Conservation (phyloP, 1,284 basidiomycete species). For the Athelia sp. region DNA sequence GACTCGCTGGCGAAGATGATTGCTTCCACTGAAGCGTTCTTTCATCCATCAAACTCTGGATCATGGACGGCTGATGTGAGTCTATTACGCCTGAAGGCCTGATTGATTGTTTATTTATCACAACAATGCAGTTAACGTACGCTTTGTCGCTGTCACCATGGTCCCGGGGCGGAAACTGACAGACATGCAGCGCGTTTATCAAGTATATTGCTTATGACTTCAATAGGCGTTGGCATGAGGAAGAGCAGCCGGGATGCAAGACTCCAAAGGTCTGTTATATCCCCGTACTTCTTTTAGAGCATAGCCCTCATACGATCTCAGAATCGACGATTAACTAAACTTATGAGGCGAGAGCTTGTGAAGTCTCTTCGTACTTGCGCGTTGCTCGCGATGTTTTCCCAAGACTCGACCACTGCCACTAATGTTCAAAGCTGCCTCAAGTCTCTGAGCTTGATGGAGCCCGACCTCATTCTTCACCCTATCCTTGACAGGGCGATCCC, state of each 20-base stretch:
- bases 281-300: not conserved
- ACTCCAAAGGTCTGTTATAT: conserved; percentile 56
- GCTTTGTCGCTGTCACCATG: not conserved
- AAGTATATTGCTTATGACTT: conserved; percentile 87
- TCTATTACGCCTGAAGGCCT: conserved; percentile 14
- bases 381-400: conserved; percentile 88
- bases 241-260: conserved; percentile 78
- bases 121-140: too few species aligned
- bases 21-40: conserved; percentile 86
- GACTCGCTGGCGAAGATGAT: conserved; percentile 83
- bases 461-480: conserved; percentile 82
- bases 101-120: not conserved
- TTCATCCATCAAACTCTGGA: conserved; percentile 77
- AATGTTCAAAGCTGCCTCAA: conserved; percentile 71
- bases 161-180: not conserved
- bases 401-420: conserved; percentile 58
- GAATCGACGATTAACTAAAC: conserved; percentile 72
- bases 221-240: conserved; percentile 81
- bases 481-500: conserved; percentile 85
- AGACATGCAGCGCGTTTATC: conserved; percentile 75
- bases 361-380: conserved; percentile 80
- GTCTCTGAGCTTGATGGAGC: conserved; percentile 79
- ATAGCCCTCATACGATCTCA: conserved; percentile 19
- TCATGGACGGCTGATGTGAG: conserved; percentile 67
- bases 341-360: conserved; percentile 85